Evolutionary conservation across 345 rosid species (phyloP).

Genomic region (Conringia planisiliqua): DNA sequence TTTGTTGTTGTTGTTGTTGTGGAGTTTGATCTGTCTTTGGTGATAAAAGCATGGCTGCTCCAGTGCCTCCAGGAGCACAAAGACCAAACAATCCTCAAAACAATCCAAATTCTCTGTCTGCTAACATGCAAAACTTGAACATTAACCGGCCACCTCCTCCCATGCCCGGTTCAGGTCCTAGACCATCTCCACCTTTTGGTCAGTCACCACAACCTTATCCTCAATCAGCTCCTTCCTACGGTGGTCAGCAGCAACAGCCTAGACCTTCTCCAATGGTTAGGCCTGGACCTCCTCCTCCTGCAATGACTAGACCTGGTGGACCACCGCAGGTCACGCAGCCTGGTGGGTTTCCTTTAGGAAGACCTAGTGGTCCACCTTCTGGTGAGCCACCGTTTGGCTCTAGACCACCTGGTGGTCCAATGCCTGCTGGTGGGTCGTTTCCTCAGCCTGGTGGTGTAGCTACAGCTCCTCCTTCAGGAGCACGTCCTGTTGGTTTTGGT

Average conservation of each 20-base stretch:
- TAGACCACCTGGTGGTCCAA: conserved; percentile 20
- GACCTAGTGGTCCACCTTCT: conserved; percentile 50
- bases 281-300: conserved; percentile 56
- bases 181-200: conserved; percentile 47
- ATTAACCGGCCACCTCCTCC: conserved; percentile 46
- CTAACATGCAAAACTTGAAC: conserved; percentile 68
- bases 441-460: conserved; percentile 25
- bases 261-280: conserved; percentile 59
- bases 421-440: conserved; percentile 2
- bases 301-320: conserved; percentile 44
- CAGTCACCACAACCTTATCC: conserved; percentile 34
- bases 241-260: conserved; percentile 22
- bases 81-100: conserved; percentile 45
- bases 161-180: conserved; percentile 48
- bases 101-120: conserved; percentile 36
- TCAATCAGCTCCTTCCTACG: conserved; percentile 47
- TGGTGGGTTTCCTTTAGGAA: conserved; percentile 40
- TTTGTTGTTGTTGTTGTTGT: background rate
- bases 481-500: conserved; percentile 32
- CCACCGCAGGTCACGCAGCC: conserved; percentile 45
- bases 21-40: conserved; percentile 14
- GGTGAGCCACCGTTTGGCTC: conserved; percentile 52
- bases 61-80: conserved; percentile 87
- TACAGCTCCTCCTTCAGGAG: conserved; percentile 25
- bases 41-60: conserved; percentile 57